These are phyloP conservation scores for Cetraspora pellucida DNA, from an alignment of 192 early-diverging fungal genomes.

Conservation along the genomic window DNA sequence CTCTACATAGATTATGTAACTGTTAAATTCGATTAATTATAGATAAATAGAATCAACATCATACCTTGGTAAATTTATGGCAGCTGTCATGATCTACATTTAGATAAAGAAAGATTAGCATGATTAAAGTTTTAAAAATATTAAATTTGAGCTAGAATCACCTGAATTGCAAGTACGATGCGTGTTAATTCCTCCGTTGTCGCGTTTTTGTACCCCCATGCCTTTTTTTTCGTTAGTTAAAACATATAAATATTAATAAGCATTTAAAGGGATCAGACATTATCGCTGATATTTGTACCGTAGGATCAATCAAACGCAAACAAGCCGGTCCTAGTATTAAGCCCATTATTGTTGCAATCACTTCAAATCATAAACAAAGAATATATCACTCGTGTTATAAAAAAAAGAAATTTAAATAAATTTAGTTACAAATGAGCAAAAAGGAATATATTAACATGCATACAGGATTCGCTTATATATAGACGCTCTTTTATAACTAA, in stretches of 20 bases:
- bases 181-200: slow-evolving; percentile 70
- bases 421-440: background rate
- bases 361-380: slow-evolving; percentile 24
- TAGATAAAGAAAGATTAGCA: background rate
- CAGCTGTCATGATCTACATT: slow-evolving; percentile 75
- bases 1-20: slow-evolving; percentile 38
- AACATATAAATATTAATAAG: slow-evolving; percentile 21
- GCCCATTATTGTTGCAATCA: slow-evolving; percentile 79
- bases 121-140: background rate
- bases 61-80: slow-evolving; percentile 65
- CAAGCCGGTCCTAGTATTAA: slow-evolving; percentile 75
- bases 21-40: background rate
- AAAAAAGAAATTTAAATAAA: background rate
- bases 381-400: background rate
- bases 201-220: slow-evolving; percentile 43
- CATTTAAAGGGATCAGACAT: background rate
- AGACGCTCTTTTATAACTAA: slow-evolving; percentile 69
- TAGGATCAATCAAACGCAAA: slow-evolving; percentile 66
- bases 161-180: slow-evolving; percentile 77
- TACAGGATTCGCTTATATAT: slow-evolving; percentile 74
- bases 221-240: background rate
- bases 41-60: background rate
- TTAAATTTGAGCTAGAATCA: background rate
- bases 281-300: slow-evolving; percentile 29
- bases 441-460: slow-evolving; percentile 30